Evolutionary conservation across 257 asterid species (phyloP).

Genomic region (Schizonepeta tenuifolia): DNA sequence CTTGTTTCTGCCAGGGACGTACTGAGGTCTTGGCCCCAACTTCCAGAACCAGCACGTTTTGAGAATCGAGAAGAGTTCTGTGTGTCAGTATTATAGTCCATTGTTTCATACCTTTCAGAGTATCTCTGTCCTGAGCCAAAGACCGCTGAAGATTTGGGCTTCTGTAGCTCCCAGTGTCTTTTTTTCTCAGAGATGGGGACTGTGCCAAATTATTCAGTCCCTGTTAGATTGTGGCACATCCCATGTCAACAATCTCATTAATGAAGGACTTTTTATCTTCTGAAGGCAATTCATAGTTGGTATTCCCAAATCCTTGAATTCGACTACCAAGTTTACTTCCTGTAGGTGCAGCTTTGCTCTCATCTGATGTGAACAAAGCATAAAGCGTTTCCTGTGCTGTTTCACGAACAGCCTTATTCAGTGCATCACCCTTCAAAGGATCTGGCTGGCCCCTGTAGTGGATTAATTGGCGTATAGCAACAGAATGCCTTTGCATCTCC

Average conservation of each 20-base stretch:
- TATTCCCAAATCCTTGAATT: slow-evolving; percentile 93
- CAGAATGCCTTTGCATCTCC: slow-evolving; percentile 98
- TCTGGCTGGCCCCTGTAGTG: slow-evolving; percentile 96
- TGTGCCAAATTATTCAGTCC: slow-evolving; percentile 81
- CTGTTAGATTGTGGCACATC: slow-evolving; percentile 90
- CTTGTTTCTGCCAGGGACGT: slow-evolving; percentile 58
- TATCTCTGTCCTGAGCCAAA: slow-evolving; percentile 69
- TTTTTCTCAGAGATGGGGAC: slow-evolving; percentile 74
- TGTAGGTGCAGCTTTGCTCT: slow-evolving; percentile 62
- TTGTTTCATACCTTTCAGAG: slow-evolving; percentile 66
- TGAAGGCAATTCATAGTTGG: slow-evolving; percentile 69
- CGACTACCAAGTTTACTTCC: slow-evolving; percentile 83
- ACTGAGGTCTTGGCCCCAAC: slow-evolving; percentile 69
- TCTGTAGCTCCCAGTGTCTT: slow-evolving; percentile 76
- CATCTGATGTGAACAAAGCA: slow-evolving; percentile 82
- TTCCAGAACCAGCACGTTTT: slow-evolving; percentile 64
- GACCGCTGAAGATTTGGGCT: slow-evolving; percentile 89
- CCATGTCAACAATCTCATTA: slow-evolving; percentile 90
- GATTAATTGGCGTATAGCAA: slow-evolving; percentile 82
- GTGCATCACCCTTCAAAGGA: slow-evolving; percentile 92
- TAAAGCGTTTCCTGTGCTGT: slow-evolving; percentile 95
- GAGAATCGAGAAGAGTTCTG: slow-evolving; percentile 57
- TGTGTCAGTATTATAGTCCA: slow-evolving; percentile 48
- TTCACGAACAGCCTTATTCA: slow-evolving; percentile 96
- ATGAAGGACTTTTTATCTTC: slow-evolving; percentile 88